These are phyloP conservation scores for Omphalotus guepiniiformis DNA, from an alignment of 768 basidiomycete species.

Conservation along the genomic window DNA sequence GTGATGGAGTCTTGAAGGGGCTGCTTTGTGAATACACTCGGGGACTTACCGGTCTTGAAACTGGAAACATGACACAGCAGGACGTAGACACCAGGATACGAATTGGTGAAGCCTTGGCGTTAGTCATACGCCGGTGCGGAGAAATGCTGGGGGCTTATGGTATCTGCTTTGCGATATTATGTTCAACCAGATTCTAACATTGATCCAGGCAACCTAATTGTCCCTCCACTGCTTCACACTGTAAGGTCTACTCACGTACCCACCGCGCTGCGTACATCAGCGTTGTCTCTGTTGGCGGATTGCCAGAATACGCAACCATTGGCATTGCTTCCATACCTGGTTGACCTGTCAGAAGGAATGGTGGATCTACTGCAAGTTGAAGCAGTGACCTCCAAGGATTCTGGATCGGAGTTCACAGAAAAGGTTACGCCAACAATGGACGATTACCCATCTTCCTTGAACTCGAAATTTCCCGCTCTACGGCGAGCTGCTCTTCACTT, in stretches of 20 bases:
- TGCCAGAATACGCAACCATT: conserved; percentile 62
- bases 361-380: conserved; percentile 75
- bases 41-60: conserved; percentile 47
- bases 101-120: conserved; percentile 81
- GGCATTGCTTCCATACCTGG: conserved; percentile 58
- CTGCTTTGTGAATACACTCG: conserved; percentile 66
- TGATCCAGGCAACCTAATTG: conserved; percentile 56
- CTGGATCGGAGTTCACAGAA: conserved; percentile 16
- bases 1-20: conserved; percentile 63
- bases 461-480: conserved; percentile 71
- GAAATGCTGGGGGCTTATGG: conserved; percentile 65
- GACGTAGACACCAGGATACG: conserved; percentile 74
- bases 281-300: conserved; percentile 63
- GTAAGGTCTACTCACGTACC: conserved; percentile 61
- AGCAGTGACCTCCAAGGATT: conserved; percentile 28
- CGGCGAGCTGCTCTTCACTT: conserved; percentile 88
- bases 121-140: conserved; percentile 72
- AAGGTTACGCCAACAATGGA: conserved; percentile 38
- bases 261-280: conserved; percentile 62
- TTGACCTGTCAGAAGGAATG: conserved; percentile 62
- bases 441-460: conserved; percentile 49
- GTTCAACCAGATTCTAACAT: conserved; percentile 5
- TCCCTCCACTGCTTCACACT: conserved; percentile 67
- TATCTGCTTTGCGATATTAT: conserved; percentile 26
- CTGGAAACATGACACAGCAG: conserved; percentile 41